Evolutionary conservation across 2,329 filamentous ascomycete species (phyloP).

Genomic region (Lizonia empirigonia): DNA sequence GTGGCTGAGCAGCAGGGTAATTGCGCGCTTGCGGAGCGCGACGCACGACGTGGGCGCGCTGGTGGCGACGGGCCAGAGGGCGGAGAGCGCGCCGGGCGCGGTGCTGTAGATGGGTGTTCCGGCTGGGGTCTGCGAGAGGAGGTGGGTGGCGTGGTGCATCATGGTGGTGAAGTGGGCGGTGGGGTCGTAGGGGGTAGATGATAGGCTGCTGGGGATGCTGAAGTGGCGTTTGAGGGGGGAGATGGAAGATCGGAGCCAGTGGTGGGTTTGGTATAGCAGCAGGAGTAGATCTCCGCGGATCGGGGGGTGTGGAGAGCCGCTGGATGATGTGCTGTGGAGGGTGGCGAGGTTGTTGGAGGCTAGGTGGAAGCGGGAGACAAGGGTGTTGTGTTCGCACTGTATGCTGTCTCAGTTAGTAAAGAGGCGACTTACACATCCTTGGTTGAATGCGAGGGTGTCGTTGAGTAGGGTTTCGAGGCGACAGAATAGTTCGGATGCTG

Average conservation of each 20-base stretch:
- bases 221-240: slow-evolving; percentile 18
- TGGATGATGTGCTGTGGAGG: slow-evolving; percentile 5
- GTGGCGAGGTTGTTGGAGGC: slow-evolving; percentile 11
- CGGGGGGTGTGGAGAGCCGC: slow-evolving; percentile 1
- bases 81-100: slow-evolving; percentile 30
- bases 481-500: slow-evolving; percentile 18
- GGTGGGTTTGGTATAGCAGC: slow-evolving; percentile 25
- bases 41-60: slow-evolving; percentile 27
- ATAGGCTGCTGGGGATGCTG: slow-evolving; percentile 16
- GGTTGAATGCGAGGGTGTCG: slow-evolving; percentile 34
- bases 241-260: slow-evolving; percentile 21
- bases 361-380: slow-evolving; percentile 16
- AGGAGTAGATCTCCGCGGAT: too few species aligned
- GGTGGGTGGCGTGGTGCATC: slow-evolving; percentile 23
- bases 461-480: slow-evolving; percentile 34
- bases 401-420: slow-evolving; percentile 22
- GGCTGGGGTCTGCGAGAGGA: slow-evolving; percentile 7
- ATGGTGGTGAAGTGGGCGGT: slow-evolving; percentile 22
- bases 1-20: slow-evolving; percentile 33
- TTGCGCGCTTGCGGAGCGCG: slow-evolving; percentile 31
- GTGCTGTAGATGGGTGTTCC: slow-evolving; percentile 35
- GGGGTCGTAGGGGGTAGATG: slow-evolving; percentile 25
- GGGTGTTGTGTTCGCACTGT: slow-evolving; percentile 6
- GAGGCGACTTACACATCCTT: slow-evolving; percentile 19
- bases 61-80: slow-evolving; percentile 34